phyloP scores from a whole-genome alignment of 2,329 filamentous ascomycete species.

The Botryosphaeria dothidea region DNA sequence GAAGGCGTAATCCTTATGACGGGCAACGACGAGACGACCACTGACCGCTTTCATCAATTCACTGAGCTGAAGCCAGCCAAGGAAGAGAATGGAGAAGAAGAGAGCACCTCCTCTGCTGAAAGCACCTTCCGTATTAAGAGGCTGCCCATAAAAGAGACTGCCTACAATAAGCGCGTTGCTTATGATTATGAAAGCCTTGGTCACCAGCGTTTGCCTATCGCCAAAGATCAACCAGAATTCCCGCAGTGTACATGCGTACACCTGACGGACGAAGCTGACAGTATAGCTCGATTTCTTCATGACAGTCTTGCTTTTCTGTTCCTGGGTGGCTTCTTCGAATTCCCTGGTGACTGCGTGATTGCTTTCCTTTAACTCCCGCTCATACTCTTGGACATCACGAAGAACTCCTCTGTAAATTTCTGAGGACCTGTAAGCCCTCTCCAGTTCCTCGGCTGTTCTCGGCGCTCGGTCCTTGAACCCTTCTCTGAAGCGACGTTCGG shows the following conservation, averaged over 20 bases:
- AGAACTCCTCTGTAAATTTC: conserved; percentile 61
- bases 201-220: conserved; percentile 73
- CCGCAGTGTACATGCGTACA: conserved; percentile 66
- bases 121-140: conserved; percentile 59
- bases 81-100: conserved; percentile 68
- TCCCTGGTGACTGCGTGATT: conserved; percentile 62
- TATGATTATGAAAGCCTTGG: conserved; percentile 77
- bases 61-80: conserved; percentile 71
- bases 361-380: conserved; percentile 57
- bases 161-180: conserved; percentile 74
- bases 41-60: conserved; percentile 78
- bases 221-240: conserved; percentile 79
- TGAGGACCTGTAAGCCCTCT: conserved; percentile 66
- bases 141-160: conserved; percentile 73
- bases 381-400: conserved; percentile 62
- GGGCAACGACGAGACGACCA: conserved; percentile 68
- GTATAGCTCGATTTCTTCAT: conserved; percentile 74
- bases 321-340: conserved; percentile 66
- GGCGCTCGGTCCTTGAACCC: conserved; percentile 63
- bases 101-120: conserved; percentile 64
- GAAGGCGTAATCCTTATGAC: conserved; percentile 68
- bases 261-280: conserved; percentile 71
- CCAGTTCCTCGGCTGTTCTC: conserved; percentile 68
- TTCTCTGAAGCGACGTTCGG: conserved; percentile 66
- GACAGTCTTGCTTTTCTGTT: conserved; percentile 66